Percentiles rank a stretch among this genome's conserved stretches.
phyloP scores from a whole-genome alignment of 139 green algal genomes.

The Gonium pectorale region DNA sequence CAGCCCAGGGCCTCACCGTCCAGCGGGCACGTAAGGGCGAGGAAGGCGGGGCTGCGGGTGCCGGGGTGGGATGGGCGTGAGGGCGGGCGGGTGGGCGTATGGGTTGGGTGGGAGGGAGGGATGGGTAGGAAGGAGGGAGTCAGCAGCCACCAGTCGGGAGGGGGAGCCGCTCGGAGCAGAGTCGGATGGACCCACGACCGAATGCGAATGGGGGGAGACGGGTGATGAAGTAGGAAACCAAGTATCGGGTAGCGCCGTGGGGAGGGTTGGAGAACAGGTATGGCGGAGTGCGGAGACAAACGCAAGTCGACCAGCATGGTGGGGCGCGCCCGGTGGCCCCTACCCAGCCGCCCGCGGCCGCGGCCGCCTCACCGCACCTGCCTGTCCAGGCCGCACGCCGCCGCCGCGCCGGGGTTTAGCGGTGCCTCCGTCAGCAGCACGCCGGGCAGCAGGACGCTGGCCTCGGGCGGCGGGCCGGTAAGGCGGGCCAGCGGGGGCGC shows the following conservation, averaged over 20 bases:
- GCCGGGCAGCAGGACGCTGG: slow-evolving; percentile 31
- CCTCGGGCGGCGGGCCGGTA: neutral
- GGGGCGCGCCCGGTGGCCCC: no score
- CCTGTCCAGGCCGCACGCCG: slow-evolving; percentile 4
- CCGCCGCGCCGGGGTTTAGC: neutral
- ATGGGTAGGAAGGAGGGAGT: neutral
- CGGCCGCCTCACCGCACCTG: neutral
- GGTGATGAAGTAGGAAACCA: no score
- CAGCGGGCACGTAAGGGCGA: slow-evolving; percentile 16
- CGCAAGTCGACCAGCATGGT: no score
- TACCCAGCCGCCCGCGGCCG: no score
- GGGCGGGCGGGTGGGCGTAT: neutral
- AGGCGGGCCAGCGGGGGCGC: slow-evolving; percentile 7
- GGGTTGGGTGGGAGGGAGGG: neutral
- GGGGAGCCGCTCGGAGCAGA: no score
- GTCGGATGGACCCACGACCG: no score
- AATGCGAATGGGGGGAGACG: no score
- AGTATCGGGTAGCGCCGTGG: no score
- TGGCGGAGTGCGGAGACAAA: no score
- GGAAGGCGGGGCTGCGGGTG: slow-evolving; percentile 9
- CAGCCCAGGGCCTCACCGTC: neutral
- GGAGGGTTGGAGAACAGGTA: no score
- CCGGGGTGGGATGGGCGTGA: neutral
- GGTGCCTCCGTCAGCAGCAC: slow-evolving; percentile 38
- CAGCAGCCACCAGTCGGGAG: no score